These are phyloP conservation scores for Alternaria brassicae DNA, from an alignment of 2,329 filamentous ascomycete species.

Conservation along the genomic window DNA sequence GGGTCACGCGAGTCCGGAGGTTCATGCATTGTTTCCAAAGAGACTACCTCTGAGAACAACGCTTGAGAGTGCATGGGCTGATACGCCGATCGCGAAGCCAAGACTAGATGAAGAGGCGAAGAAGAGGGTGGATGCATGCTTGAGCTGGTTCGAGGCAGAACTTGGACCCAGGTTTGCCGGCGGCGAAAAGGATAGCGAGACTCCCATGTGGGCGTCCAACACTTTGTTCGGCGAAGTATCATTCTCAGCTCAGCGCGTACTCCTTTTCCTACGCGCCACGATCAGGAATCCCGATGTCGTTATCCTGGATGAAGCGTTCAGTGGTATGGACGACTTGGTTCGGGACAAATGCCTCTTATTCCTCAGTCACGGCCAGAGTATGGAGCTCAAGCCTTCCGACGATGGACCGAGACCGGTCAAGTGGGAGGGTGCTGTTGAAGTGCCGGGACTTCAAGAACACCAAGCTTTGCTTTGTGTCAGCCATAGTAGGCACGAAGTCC, in stretches of 20 bases:
- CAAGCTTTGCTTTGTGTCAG: conserved; percentile 94
- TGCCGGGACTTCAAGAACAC: conserved; percentile 69
- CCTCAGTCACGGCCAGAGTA: conserved; percentile 61
- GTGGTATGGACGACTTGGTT: conserved; percentile 62
- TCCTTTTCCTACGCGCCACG: conserved; percentile 73
- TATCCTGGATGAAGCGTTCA: conserved; percentile 61
- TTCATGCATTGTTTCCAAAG: conserved; percentile 90
- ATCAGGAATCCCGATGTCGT: conserved; percentile 57
- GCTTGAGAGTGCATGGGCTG: conserved; percentile 87
- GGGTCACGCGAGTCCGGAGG: conserved; percentile 91
- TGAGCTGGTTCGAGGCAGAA: conserved; percentile 80
- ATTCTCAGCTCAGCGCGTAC: conserved; percentile 83
- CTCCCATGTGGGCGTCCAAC: conserved; percentile 69
- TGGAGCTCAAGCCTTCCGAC: conserved; percentile 46
- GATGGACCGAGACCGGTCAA: conserved; percentile 45
- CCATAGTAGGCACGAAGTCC: conserved; percentile 89
- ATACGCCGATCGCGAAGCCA: conserved; percentile 79
- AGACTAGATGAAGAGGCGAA: conserved; percentile 65
- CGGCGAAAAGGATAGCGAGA: conserved; percentile 10
- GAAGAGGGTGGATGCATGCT: conserved; percentile 69
- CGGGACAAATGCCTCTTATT: conserved; percentile 89
- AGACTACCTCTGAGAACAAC: conserved; percentile 74
- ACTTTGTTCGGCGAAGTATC: conserved; percentile 75
- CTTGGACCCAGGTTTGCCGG: conserved; percentile 63
- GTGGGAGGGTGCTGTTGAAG: conserved; percentile 59